These are phyloP conservation scores for Pestalotiopsis sp. DNA, from an alignment of 2,329 filamentous ascomycete genomes.

Conservation along the genomic window DNA sequence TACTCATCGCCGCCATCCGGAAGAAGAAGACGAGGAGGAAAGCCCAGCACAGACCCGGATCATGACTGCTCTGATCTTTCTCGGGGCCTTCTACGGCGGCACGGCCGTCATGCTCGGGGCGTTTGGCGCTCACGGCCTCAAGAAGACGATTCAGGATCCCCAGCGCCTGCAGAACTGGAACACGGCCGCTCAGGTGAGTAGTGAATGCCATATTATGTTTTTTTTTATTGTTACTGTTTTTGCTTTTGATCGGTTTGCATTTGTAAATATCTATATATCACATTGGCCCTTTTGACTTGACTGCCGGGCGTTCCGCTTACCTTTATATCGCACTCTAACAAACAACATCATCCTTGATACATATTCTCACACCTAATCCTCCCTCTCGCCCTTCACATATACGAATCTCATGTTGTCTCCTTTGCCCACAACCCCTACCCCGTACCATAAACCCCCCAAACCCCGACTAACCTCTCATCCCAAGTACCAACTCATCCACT, in stretches of 20 bases:
- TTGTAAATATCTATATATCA: neutral
- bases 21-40: neutral
- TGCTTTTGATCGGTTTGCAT: neutral
- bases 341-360: too few species aligned
- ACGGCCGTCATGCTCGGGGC: slow-evolving; percentile 64
- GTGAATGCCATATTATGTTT: neutral
- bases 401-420: too few species aligned
- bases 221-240: neutral
- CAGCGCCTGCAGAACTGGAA: slow-evolving; percentile 60
- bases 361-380: too few species aligned
- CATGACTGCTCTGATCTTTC: slow-evolving; percentile 53
- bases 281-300: too few species aligned
- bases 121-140: slow-evolving; percentile 70
- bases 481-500: slow-evolving; percentile 59
- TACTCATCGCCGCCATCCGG: neutral
- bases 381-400: too few species aligned
- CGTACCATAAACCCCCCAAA: neutral
- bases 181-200: slow-evolving; percentile 59
- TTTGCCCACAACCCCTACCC: too few species aligned
- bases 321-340: too few species aligned
- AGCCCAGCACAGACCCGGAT: neutral
- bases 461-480: neutral
- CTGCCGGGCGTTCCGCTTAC: too few species aligned
- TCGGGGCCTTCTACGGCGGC: slow-evolving; percentile 66
- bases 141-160: slow-evolving; percentile 62